Percentiles rank a stretch among this genome's conserved stretches.
Evolutionary conservation across 805 yeast genomes (phyloP).

Genomic region (Metschnikowia shivogae): DNA sequence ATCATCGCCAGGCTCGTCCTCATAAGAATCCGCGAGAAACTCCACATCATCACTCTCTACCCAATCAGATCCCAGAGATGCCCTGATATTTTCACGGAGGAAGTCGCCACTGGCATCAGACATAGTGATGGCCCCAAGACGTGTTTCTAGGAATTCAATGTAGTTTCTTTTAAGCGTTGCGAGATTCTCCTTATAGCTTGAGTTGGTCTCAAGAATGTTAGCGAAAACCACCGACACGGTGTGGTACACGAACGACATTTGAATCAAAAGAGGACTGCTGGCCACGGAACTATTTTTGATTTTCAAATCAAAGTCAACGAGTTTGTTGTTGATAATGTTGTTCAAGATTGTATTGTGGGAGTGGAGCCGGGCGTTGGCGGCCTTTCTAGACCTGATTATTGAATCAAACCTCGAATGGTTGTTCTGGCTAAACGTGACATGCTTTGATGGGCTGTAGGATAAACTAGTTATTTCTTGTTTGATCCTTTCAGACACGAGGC

Average conservation of each 20-base stretch:
- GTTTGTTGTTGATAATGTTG: constrained; percentile 26
- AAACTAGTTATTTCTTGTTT: constrained; percentile 27
- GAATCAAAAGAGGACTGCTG: constrained; percentile 26
- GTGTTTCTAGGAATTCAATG: constrained; percentile 21
- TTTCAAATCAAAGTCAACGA: constrained; percentile 29
- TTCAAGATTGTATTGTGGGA: constrained; percentile 25
- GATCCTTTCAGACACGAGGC: constrained; percentile 18
- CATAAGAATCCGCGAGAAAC: constrained; percentile 12
- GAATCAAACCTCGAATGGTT: constrained; percentile 21
- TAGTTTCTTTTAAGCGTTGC: constrained; percentile 23
- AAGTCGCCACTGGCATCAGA: constrained; percentile 6
- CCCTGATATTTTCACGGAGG: not conserved
- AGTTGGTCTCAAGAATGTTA: constrained; percentile 15
- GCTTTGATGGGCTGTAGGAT: constrained; percentile 28
- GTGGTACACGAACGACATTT: constrained; percentile 33
- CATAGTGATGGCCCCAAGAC: constrained; percentile 23
- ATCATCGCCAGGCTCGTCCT: constrained; percentile 12
- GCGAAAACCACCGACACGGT: constrained; percentile 25
- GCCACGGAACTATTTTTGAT: constrained; percentile 14
- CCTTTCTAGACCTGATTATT: constrained; percentile 14
- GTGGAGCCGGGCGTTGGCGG: constrained; percentile 17
- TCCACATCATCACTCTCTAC: constrained; percentile 17
- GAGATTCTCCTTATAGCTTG: constrained; percentile 16
- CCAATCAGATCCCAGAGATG: constrained; percentile 6
- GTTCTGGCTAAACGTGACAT: constrained; percentile 24